Base-by-base conservation (phyloP, 2,329 filamentous ascomycete species). In the Blastomyces gilchristii region DNA sequence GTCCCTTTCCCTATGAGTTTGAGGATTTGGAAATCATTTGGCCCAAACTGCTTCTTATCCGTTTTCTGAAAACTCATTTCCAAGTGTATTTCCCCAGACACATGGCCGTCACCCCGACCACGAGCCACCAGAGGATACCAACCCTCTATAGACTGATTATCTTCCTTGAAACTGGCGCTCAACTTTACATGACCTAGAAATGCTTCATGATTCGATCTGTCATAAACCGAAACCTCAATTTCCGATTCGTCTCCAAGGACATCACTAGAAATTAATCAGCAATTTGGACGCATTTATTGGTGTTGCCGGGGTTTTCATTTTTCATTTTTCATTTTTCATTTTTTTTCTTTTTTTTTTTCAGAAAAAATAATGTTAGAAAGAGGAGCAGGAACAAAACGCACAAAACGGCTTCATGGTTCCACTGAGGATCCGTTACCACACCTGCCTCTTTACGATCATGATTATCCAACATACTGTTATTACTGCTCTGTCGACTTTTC, bases 1-100 rank as follows among this genome's bases (percentile, higher is more conserved):
- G 94, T 99, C 62, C 94, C 94, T 77, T 97, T 97, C 66, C 94
- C 94, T 68, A 99, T 97, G 63, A 99, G 85, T 75, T 96, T 94
- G 65, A 99, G 79, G 61, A 99, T 95, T 69, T 96, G 87, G 76
- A 99, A 99, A 74, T 99, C 94, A 68, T 91, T 91, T 2, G 94
- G 94, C 1, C 94, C 94, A 71, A 93, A 95, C 67, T 94, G 90
- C 75, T 87, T 95, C 80, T 90, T 93, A 66, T 95, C 91, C 1
- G 88, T 87, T 72, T 87, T 87, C 71, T 96, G 90, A 74, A 94
- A 99, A 25, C 85, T 82, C 63, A 96, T 87, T 69, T 92, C 88
- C 56, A 99, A 85, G 68, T 90, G 90, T 60, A 99, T 89, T 72
- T 99, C 93, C 61, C 94, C 94, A 1, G 83, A 83, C 0, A 93